phyloP scores from a whole-genome alignment of 2,329 filamentous ascomycete genomes.

The Alternaria panax region DNA sequence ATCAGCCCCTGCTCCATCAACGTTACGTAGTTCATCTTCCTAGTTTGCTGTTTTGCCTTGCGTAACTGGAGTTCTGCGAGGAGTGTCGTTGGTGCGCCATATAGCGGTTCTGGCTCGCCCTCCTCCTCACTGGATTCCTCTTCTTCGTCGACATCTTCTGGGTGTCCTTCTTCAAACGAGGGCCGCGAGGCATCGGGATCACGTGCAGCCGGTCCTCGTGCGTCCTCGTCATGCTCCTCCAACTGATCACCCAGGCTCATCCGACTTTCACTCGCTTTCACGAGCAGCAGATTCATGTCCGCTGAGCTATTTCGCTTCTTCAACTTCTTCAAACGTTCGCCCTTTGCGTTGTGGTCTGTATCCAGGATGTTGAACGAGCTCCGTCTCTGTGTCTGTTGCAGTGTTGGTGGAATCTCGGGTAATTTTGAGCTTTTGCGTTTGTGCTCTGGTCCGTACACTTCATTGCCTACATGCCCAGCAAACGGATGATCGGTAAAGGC shows the following conservation, averaged over 20 bases:
- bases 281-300: conserved; percentile 45
- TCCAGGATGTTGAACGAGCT: conserved; percentile 49
- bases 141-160: conserved; percentile 47
- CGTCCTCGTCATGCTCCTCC: conserved; percentile 39
- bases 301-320: conserved; percentile 52
- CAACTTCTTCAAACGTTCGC: conserved; percentile 50
- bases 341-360: conserved; percentile 48
- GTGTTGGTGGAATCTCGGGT: conserved; percentile 29
- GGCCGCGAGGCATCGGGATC: conserved; percentile 24
- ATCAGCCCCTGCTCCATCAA: conserved; percentile 75
- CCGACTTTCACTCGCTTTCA: conserved; percentile 43
- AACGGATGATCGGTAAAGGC: conserved; percentile 92
- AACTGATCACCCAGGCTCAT: conserved; percentile 48
- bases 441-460: conserved; percentile 70
- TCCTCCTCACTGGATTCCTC: conserved; percentile 56
- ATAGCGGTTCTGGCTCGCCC: conserved; percentile 54
- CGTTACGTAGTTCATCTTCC: conserved; percentile 73
- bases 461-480: conserved; percentile 75
- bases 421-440: conserved; percentile 52
- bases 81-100: conserved; percentile 84
- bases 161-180: conserved; percentile 25
- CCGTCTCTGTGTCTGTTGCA: conserved; percentile 44
- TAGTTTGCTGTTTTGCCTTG: conserved; percentile 84
- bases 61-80: conserved; percentile 90
- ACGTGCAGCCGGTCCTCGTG: conserved; percentile 34